Base-by-base conservation (phyloP, 306 rosid genomes). In the Castanea mollissima region DNA sequence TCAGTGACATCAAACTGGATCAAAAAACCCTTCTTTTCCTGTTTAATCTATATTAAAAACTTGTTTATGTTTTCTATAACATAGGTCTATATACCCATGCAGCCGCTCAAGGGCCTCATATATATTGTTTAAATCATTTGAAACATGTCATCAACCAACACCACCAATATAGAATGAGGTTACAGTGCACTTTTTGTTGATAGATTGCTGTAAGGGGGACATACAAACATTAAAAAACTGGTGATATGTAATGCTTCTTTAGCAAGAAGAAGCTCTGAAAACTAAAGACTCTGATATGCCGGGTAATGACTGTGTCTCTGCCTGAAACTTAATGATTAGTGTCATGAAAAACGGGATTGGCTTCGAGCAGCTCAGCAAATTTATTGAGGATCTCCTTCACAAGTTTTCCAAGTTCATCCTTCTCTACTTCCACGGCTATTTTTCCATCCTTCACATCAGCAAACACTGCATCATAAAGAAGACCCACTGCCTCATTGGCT, bases 331-430 rank as follows among this genome's bases (percentile, higher is more conserved):
- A 83, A 31, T 38, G 71, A 71, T 87, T 87, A 67, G 67, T 75
- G 59, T 84, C 95, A 80, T 90, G 88, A 85, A 79, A 92, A 18
- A 92, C 86, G 35, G 99, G 99, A 80, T 27, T 90, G 8, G 78
- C 84, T 86, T 95, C 92, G 34, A 95, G 98, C 87, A 88, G 96
- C 87, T 90, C 90, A 1, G 92, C 91, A 20, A 95, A 90, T 74
- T 84, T 84, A 82, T 86, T 69, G 5, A 93, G 87, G 75, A 90
- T 78, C 73, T 83, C 86, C 88, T 90, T 89, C 79, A 87, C 32
- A 38, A 90, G 86, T 71, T 76, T 73, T 74, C 76, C 87, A 49
- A 86, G 59, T 58, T 82, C 77, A 54, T 86, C 87, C 81, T 86
- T 85, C 13, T 83, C 88, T 23, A 74, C 79, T 65, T 84, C 87